These are phyloP conservation scores for Hymenoscyphus occultus DNA, from an alignment of 2,329 filamentous ascomycete species.

Conservation along the genomic window DNA sequence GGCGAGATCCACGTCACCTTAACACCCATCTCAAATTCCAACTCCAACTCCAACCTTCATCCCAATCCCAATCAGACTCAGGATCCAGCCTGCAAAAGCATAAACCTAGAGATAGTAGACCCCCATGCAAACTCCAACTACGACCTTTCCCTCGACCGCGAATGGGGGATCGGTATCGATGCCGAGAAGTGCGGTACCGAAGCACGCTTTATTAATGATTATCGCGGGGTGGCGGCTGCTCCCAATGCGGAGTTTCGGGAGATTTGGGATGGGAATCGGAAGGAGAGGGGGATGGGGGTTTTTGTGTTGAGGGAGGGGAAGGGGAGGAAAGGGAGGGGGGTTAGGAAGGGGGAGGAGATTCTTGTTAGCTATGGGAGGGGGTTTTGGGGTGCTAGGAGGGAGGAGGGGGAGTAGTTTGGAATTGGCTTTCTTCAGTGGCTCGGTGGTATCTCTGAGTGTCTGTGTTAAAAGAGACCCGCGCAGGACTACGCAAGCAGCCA, in stretches of 20 bases:
- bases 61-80: neutral
- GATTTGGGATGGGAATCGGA: constrained; percentile 52
- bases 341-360: too few relatives aligned
- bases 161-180: constrained; percentile 57
- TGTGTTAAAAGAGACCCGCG: too few relatives aligned
- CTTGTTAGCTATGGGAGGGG: too few relatives aligned
- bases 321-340: too few relatives aligned
- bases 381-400: too few relatives aligned
- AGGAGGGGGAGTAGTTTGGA: too few relatives aligned
- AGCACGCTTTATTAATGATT: constrained; percentile 66
- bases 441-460: too few relatives aligned
- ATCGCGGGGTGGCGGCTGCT: constrained; percentile 50
- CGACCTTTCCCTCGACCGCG: constrained; percentile 61
- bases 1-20: constrained; percentile 52
- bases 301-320: constrained; percentile 61
- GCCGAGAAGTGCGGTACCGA: constrained; percentile 59
- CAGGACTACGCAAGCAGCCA: constrained; percentile 44
- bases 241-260: constrained; percentile 51
- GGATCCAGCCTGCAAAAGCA: too few relatives aligned
- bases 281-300: constrained; percentile 55
- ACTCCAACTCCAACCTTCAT: constrained; percentile 9
- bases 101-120: constrained; percentile 9
- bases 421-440: too few relatives aligned
- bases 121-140: constrained; percentile 54
- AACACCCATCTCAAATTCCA: neutral